A percentile compares a stretch with the other conserved stretches of the same genome.
Conservation (phyloP, 2,329 filamentous ascomycete genomes). For the Paracorniculantispora psalliotae region DNA sequence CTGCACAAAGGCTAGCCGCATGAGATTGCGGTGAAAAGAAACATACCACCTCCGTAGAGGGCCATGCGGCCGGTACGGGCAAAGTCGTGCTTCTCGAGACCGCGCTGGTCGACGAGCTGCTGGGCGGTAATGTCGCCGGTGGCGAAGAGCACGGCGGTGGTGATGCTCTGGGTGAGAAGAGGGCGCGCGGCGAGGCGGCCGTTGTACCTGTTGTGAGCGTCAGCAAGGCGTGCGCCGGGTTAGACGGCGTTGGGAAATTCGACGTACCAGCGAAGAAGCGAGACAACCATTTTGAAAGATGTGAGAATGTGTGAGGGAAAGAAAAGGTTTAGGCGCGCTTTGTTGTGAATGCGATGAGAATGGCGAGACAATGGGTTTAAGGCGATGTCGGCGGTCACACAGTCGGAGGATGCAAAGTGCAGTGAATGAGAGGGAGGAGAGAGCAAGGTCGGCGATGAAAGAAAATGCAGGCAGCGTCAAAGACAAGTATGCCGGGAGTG, state of each 20-base stretch:
- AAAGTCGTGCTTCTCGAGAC: constrained; percentile 69
- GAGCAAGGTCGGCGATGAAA: not conserved
- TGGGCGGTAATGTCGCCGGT: constrained; percentile 89
- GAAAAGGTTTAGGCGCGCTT: not conserved
- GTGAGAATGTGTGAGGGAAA: not conserved
- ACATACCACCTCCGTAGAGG: constrained; percentile 69
- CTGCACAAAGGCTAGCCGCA: not conserved
- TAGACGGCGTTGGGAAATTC: not conserved
- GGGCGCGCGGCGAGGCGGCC: constrained; percentile 73
- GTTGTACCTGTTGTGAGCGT: constrained; percentile 65
- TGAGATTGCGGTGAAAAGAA: no score
- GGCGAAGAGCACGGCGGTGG: constrained; percentile 86
- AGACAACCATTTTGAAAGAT: constrained; percentile 11
- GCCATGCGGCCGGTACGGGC: constrained; percentile 72
- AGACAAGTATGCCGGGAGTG: no score
- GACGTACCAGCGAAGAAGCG: constrained; percentile 13
- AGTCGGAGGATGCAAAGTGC: not conserved
- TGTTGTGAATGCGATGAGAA: not conserved
- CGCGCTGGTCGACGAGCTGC: constrained; percentile 80
- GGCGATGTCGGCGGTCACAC: constrained; percentile 3
- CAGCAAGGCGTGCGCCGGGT: not conserved
- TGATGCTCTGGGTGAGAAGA: constrained; percentile 84
- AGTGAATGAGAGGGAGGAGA: not conserved
- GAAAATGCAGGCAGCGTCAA: not conserved
- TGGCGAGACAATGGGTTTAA: not conserved